Conservation (phyloP, 306 rosid genomes). For the Prunus mongolica region DNA sequence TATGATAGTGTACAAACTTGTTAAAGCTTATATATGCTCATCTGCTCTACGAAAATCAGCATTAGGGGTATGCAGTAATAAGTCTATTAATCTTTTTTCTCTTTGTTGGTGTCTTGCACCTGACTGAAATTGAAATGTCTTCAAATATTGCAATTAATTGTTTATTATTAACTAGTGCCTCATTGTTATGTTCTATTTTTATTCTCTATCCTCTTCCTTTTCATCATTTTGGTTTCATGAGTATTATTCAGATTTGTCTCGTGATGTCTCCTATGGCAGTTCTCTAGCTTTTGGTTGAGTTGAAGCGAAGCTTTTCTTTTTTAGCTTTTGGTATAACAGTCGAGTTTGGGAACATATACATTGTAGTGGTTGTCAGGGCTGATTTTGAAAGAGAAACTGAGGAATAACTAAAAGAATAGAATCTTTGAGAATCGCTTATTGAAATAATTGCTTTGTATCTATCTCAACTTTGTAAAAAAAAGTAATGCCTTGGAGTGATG, state of each 20-base stretch:
- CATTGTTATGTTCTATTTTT: neutral
- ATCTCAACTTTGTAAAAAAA: neutral
- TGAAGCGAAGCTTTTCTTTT: neutral
- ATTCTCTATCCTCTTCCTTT: neutral
- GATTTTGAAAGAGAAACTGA: neutral
- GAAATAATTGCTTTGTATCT: neutral
- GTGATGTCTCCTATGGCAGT: neutral
- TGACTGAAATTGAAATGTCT: conserved; percentile 1
- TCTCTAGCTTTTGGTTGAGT: neutral
- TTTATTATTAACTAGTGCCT: neutral
- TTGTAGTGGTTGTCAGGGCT: neutral
- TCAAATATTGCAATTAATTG: neutral
- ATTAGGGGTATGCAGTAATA: conserved; percentile 46
- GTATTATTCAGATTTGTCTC: neutral
- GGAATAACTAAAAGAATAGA: neutral
- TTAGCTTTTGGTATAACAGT: neutral
- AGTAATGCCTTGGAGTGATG: neutral
- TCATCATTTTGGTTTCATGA: neutral
- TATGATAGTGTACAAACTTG: conserved; percentile 62
- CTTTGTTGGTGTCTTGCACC: neutral
- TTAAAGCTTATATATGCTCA: conserved; percentile 60
- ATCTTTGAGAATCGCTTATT: neutral
- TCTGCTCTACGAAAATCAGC: conserved; percentile 79
- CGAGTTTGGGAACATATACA: neutral
- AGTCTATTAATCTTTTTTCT: neutral